phyloP scores from a whole-genome alignment of 2,329 filamentous ascomycete genomes.

The Ascochyta clinopodiicola region DNA sequence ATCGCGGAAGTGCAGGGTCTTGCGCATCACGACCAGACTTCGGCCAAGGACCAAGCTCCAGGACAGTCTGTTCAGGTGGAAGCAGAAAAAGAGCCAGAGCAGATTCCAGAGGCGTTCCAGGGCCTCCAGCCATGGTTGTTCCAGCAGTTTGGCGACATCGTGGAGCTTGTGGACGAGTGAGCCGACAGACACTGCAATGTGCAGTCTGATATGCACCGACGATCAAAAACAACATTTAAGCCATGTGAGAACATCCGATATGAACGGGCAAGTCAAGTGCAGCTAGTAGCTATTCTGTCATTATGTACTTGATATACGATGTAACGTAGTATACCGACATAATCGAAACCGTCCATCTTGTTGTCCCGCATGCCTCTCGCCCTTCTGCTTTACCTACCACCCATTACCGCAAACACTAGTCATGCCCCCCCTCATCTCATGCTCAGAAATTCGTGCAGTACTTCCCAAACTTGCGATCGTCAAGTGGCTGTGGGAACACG shows the following conservation, averaged over 20 bases:
- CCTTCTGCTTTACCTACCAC: background rate
- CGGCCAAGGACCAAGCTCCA: background rate
- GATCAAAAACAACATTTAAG: background rate
- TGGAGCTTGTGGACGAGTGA: constrained; percentile 45
- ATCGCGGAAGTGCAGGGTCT: background rate
- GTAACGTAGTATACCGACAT: background rate
- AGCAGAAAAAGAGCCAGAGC: background rate
- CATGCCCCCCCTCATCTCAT: background rate
- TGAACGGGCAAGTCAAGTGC: background rate
- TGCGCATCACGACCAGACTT: background rate
- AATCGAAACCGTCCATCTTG: background rate
- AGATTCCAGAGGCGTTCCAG: constrained; percentile 34
- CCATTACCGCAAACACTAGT: background rate
- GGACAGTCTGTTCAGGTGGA: background rate
- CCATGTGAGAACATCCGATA: too few relatives aligned
- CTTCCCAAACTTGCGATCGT: constrained; percentile 37
- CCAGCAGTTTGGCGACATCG: constrained; percentile 49
- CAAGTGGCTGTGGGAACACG: constrained; percentile 55
- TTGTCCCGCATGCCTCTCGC: background rate
- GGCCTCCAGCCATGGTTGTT: constrained; percentile 49
- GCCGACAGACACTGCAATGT: too few relatives aligned
- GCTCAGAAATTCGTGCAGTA: constrained; percentile 31
- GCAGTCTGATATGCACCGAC: background rate
- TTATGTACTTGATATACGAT: background rate
- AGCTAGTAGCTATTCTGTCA: background rate